Conservation (phyloP, 805 yeast species). For the Zygotorulaspora danielsina region DNA sequence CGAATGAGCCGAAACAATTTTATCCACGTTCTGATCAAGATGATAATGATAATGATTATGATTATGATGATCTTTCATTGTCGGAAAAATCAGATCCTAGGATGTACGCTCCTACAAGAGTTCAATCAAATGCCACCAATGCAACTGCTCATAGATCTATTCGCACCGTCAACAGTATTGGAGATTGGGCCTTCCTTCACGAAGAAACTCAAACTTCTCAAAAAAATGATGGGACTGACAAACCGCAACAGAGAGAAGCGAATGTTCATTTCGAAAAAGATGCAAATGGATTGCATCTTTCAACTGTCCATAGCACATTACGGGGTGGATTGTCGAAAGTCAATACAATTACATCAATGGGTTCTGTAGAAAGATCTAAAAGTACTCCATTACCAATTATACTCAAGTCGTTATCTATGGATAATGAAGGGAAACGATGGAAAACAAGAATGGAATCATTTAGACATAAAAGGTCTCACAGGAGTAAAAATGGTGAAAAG, state of each 20-base stretch:
- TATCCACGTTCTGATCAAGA: slow-evolving; percentile 10
- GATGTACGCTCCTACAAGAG: slow-evolving; percentile 25
- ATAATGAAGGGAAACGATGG: slow-evolving; percentile 21
- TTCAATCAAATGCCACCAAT: slow-evolving; percentile 25
- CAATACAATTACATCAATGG: slow-evolving; percentile 18
- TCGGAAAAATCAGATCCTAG: slow-evolving; percentile 16
- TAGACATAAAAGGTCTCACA: slow-evolving; percentile 12
- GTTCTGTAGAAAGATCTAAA: slow-evolving; percentile 30
- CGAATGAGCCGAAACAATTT: slow-evolving; percentile 16
- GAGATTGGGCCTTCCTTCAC: slow-evolving; percentile 26
- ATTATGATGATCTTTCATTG: slow-evolving; percentile 25
- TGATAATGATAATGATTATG: slow-evolving; percentile 30
- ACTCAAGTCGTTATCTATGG: slow-evolving; percentile 18
- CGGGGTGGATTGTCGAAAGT: slow-evolving; percentile 17
- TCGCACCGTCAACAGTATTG: slow-evolving; percentile 30
- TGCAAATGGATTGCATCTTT: slow-evolving; percentile 3
- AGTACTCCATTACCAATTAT: slow-evolving; percentile 28
- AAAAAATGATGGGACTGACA: slow-evolving; percentile 1
- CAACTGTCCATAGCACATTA: slow-evolving; percentile 5
- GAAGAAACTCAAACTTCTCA: neutral
- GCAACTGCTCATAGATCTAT: slow-evolving; percentile 33
- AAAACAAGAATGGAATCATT: slow-evolving; percentile 24
- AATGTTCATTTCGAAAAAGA: slow-evolving; percentile 3
- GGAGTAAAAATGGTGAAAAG: slow-evolving; percentile 3
- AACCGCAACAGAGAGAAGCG: neutral